Conservation (phyloP, 148 eudicot species). For the Vaccinium vitisidaea region DNA sequence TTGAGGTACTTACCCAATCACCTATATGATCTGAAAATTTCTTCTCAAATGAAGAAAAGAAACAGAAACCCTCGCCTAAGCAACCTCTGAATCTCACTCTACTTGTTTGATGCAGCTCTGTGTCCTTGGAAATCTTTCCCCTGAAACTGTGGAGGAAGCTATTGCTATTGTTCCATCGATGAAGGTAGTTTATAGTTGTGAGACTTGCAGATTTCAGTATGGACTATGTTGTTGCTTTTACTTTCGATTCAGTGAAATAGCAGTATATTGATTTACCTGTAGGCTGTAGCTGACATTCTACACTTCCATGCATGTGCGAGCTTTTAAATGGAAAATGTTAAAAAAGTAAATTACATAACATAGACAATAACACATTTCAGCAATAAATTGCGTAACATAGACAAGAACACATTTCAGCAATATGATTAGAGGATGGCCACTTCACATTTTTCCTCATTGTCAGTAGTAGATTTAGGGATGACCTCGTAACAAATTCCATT, state of each 20-base stretch:
- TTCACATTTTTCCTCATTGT: slow-evolving; percentile 3
- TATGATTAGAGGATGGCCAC: background rate
- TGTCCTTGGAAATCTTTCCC: slow-evolving; percentile 91
- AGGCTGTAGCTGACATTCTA: background rate
- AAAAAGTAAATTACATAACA: background rate
- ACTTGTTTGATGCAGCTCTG: slow-evolving; percentile 40
- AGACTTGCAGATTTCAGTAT: background rate
- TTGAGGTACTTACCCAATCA: slow-evolving; percentile 43
- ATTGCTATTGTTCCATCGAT: slow-evolving; percentile 90
- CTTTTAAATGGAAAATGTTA: background rate
- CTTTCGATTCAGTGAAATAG: background rate
- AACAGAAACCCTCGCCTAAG: background rate
- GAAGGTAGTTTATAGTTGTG: slow-evolving; percentile 39
- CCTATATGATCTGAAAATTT: background rate
- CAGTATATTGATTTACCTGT: background rate
- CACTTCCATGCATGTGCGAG: background rate
- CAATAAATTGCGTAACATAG: background rate
- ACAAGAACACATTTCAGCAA: background rate
- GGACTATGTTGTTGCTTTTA: background rate
- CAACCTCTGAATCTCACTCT: background rate
- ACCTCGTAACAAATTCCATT: background rate
- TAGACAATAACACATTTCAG: background rate
- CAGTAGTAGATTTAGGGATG: background rate
- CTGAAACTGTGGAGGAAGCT: slow-evolving; percentile 95
- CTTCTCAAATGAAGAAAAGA: background rate